Evolutionary conservation across 257 asterid genomes (phyloP).

Genomic region (Rehmannia glutinosa): DNA sequence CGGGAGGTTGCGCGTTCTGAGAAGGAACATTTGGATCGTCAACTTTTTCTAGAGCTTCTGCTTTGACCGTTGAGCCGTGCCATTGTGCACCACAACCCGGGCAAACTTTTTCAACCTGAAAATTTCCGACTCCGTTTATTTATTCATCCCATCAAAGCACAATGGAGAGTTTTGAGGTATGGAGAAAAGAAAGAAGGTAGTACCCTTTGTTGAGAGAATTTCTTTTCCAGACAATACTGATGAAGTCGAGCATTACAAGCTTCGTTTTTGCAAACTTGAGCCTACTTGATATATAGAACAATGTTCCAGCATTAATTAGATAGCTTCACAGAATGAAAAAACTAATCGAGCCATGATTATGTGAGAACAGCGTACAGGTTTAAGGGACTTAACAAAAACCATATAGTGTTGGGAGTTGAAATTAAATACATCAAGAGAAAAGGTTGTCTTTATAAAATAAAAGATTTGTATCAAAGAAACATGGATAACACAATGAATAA

Average conservation of each 20-base stretch:
- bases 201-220: conserved; percentile 67
- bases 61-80: conserved; percentile 40
- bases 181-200: background rate
- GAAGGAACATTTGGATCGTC: background rate
- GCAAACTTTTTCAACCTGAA: conserved; percentile 59
- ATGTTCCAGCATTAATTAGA: too few relatives aligned
- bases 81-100: conserved; percentile 64
- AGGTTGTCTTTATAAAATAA: background rate
- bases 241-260: conserved; percentile 71
- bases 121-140: background rate
- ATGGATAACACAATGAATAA: too few relatives aligned
- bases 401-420: too few relatives aligned
- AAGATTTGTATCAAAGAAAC: background rate
- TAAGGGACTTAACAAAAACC: too few relatives aligned
- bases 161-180: background rate
- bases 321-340: background rate
- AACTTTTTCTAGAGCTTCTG: conserved; percentile 33
- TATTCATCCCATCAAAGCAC: background rate
- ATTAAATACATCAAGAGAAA: background rate
- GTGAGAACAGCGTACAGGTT: background rate
- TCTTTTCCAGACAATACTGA: conserved; percentile 62
- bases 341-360: background rate
- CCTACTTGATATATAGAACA: conserved; percentile 46
- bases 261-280: conserved; percentile 61
- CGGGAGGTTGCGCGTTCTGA: background rate